These are phyloP conservation scores for Spirogloea muscicola DNA, from an alignment of 139 green algal genomes.

Conservation along the genomic window DNA sequence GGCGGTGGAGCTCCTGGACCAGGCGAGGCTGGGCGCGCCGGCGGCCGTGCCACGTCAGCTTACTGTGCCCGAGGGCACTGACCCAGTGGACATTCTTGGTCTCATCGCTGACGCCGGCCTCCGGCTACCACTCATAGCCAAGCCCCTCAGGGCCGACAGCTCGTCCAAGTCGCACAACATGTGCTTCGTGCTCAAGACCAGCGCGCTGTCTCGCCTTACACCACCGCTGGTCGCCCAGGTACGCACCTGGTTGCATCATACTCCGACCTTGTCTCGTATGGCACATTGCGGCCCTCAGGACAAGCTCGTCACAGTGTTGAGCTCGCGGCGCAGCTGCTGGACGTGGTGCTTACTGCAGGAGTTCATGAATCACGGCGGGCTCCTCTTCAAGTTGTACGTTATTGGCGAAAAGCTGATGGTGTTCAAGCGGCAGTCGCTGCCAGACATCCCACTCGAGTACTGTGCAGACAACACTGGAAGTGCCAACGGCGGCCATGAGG, in stretches of 20 bases:
- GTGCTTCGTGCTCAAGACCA: constrained; percentile 10
- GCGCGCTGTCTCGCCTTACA: neutral
- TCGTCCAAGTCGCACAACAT: constrained; percentile 18
- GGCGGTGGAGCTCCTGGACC: neutral
- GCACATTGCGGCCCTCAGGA: no score
- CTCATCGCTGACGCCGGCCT: neutral
- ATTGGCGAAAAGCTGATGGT: constrained; percentile 24
- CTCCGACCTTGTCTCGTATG: no score
- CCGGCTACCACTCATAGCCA: constrained; percentile 12
- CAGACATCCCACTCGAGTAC: no score
- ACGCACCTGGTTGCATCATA: no score
- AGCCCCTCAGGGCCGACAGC: constrained; percentile 26
- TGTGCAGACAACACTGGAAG: no score
- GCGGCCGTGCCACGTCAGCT: constrained; percentile 15
- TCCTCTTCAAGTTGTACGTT: constrained; percentile 44
- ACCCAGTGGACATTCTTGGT: neutral
- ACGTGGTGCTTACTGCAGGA: constrained; percentile 9
- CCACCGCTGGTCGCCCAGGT: constrained; percentile 29
- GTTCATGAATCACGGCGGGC: constrained; percentile 39
- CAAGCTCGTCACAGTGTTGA: no score
- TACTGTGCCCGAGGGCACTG: constrained; percentile 3
- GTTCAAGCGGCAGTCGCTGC: constrained; percentile 24
- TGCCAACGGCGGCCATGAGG: no score
- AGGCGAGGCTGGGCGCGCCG: constrained; percentile 4
- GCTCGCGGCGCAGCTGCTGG: no score